These are phyloP conservation scores for Agrostemma githago DNA, from an alignment of 148 eudicot genomes.

Conservation along the genomic window DNA sequence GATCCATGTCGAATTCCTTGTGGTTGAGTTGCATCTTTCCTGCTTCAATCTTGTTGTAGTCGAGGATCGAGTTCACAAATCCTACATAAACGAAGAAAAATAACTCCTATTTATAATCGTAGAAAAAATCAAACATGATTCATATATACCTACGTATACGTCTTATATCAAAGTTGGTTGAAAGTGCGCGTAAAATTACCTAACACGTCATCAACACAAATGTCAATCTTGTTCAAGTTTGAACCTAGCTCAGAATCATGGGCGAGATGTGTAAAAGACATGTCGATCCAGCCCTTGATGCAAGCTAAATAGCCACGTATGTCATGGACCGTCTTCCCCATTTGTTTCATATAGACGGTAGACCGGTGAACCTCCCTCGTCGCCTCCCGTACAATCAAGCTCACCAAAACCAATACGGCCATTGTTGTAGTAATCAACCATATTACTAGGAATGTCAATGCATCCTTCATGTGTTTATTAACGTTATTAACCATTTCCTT, in stretches of 20 bases:
- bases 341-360: constrained; percentile 48
- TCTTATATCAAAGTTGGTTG: neutral
- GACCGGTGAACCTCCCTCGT: constrained; percentile 42
- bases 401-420: constrained; percentile 22
- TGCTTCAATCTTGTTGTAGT: constrained; percentile 71
- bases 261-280: constrained; percentile 29
- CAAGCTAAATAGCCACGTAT: constrained; percentile 62
- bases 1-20: constrained; percentile 48
- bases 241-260: constrained; percentile 42
- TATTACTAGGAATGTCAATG: constrained; percentile 29
- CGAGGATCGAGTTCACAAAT: constrained; percentile 65
- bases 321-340: constrained; percentile 72
- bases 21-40: constrained; percentile 70
- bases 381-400: constrained; percentile 27
- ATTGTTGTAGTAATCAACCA: constrained; percentile 25
- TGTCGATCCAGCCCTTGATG: constrained; percentile 44
- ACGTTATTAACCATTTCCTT: constrained; percentile 20
- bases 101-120: no score
- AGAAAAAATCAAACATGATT: no score
- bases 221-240: constrained; percentile 42
- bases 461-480: constrained; percentile 22
- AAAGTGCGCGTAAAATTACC: no score
- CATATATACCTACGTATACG: no score
- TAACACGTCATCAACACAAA: constrained; percentile 48
- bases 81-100: constrained; percentile 27